These are phyloP conservation scores for Aspergillus aculeatinus DNA, from an alignment of 2,329 filamentous ascomycete species.

Conservation along the genomic window DNA sequence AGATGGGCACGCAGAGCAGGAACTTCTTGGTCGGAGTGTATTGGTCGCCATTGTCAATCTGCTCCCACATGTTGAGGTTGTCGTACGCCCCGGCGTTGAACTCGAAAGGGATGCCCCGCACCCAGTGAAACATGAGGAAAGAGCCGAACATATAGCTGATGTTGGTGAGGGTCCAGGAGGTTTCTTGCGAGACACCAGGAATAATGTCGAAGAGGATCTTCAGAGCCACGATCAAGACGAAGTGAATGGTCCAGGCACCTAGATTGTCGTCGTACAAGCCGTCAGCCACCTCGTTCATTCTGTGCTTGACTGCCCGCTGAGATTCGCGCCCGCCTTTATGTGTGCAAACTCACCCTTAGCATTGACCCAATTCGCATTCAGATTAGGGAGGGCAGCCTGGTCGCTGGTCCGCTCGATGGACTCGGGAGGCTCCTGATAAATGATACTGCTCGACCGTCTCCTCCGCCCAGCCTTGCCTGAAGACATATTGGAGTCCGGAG, in stretches of 20 bases:
- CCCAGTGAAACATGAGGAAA: conserved; percentile 99
- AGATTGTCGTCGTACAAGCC: not conserved
- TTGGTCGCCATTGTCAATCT: conserved; percentile 98
- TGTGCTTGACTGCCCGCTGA: not conserved
- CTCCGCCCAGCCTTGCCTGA: conserved; percentile 70
- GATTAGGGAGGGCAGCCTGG: conserved; percentile 88
- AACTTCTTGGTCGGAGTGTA: conserved; percentile 99
- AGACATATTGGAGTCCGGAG: conserved; percentile 60
- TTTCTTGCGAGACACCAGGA: conserved; percentile 93
- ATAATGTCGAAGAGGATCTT: conserved; percentile 98
- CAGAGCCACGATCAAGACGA: conserved; percentile 83
- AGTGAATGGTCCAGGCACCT: conserved; percentile 98
- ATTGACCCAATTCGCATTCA: conserved; percentile 99
- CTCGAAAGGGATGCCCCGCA: conserved; percentile 95
- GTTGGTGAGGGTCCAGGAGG: conserved; percentile 97
- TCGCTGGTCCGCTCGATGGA: conserved; percentile 97
- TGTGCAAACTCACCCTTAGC: conserved; percentile 74
- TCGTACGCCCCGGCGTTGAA: conserved; percentile 98
- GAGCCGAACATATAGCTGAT: conserved; percentile 99
- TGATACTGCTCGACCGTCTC: conserved; percentile 95
- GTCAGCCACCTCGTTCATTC: conserved; percentile 19
- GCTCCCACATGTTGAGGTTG: conserved; percentile 99
- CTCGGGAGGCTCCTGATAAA: conserved; percentile 96
- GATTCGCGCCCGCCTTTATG: not conserved
- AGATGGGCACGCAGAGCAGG: conserved; percentile 86